Evolutionary conservation across 768 basidiomycete species (phyloP), one percentile per base, ranked within the genome.

Genomic region (Tricholoma sp.): DNA sequence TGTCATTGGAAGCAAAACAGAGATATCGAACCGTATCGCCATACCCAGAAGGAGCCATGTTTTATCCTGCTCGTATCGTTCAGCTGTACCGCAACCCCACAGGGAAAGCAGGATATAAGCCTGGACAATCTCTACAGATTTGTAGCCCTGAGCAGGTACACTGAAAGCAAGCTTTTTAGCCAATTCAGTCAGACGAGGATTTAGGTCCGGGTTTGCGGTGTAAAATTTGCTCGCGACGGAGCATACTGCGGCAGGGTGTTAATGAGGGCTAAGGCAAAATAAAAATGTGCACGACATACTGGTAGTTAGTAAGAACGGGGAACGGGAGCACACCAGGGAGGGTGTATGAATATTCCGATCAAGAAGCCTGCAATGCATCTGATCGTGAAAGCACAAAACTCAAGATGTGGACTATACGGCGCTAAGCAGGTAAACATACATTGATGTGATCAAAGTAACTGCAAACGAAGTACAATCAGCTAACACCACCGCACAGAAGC

Each of bases 191-290:
- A 98, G 77, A 53, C 82, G 83, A 2, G 82, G 73, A 61, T 96
- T 90, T 12, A 98, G 80, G 29, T 95, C 94, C 12, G 89, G 85
- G 32, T 90, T 87, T 34, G 79, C 77, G 1, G 82, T 78, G 70
- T 96, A 95, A 71, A 93, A 97, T 67, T 91, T 90, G 65, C 91
- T 87, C 2, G 96, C 86, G 54, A 97, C 89, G n/a, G 96, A 88
- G 68, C 95, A 98, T 59, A 99, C 94, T 98, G 61, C 31, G 50
- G 20, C 42, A 50, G 49, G 56, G 37, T 47, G 29, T 44, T 41
- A 36, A 49, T 57, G 47, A 13, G 20, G 36, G 36, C 32, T 29
- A 31, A 18, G 32, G 58, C 45, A 58, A 48, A 13, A 63, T 51
- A 44, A 29, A n/a, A 17, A 17, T 24, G 24, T 24, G 24, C 15